phyloP scores from a whole-genome alignment of 139 green algal species.

The Mesostigma viride region DNA sequence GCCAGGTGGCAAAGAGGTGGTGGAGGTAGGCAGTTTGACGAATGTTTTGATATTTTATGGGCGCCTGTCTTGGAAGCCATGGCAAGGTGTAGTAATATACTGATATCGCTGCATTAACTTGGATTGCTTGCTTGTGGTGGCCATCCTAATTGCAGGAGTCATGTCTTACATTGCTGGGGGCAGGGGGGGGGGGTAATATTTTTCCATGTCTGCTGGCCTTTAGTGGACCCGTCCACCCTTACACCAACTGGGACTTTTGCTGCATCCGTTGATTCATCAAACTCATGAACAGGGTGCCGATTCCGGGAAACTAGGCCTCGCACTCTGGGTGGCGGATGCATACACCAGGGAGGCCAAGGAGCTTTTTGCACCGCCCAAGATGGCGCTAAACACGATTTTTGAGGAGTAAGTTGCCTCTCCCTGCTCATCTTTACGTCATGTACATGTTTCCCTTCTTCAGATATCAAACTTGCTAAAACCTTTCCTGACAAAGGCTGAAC shows the following conservation, averaged over 20 bases:
- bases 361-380: conserved; percentile 29
- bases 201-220: neutral
- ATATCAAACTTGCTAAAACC: no score
- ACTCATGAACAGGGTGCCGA: neutral
- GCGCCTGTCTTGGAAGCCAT: no score
- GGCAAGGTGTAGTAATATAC: no score
- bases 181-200: neutral
- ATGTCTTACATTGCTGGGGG: conserved; percentile 3
- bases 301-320: conserved; percentile 41
- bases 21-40: no score
- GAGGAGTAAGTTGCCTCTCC: conserved; percentile 26
- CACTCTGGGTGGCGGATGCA: conserved; percentile 80
- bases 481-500: no score
- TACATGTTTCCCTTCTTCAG: no score
- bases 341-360: conserved; percentile 42
- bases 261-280: conserved; percentile 37
- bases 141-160: conserved; percentile 1
- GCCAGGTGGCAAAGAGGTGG: no score
- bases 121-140: no score
- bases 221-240: neutral
- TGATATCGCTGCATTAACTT: no score
- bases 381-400: conserved; percentile 30
- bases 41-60: no score
- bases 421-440: neutral
- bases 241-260: neutral